A percentile compares a stretch with the other conserved stretches of the same genome.
phyloP scores from a whole-genome alignment of 306 rosid genomes.

The Astragalus membranaceus region DNA sequence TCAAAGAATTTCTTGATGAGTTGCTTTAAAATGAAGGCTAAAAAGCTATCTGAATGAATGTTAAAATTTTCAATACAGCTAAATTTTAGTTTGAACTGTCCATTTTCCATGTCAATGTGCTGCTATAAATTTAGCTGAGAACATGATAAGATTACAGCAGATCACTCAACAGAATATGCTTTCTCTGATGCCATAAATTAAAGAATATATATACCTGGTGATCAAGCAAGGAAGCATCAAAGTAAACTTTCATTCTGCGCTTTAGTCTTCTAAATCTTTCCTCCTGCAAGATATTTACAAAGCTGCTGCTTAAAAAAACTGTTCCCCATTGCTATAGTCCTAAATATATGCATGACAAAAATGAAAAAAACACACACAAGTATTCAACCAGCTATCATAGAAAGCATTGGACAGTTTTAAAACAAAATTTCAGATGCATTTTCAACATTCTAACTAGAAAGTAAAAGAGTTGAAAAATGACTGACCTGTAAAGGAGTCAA shows the following conservation, averaged over 20 bases:
- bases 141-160: neutral
- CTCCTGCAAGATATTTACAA: conserved; percentile 42
- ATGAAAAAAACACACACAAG: neutral
- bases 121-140: neutral
- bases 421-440: neutral
- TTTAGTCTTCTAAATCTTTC: conserved; percentile 55
- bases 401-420: neutral
- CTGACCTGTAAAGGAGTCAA: conserved; percentile 70
- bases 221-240: conserved; percentile 64
- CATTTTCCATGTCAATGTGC: neutral
- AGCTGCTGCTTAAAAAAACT: neutral
- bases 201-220: conserved; percentile 52
- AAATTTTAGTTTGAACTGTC: neutral
- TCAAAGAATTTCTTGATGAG: conserved; percentile 22
- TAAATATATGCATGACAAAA: neutral
- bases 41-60: neutral
- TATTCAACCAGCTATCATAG: neutral
- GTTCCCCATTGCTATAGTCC: neutral
- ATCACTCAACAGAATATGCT: neutral
- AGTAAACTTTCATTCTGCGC: conserved; percentile 63
- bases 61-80: neutral
- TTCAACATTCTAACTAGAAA: neutral
- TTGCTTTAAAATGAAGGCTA: conserved; percentile 1
- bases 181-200: neutral
- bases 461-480: neutral